Evolutionary conservation across 139 green algal species (phyloP).

Genomic region (Ettlia oleoabundans): DNA sequence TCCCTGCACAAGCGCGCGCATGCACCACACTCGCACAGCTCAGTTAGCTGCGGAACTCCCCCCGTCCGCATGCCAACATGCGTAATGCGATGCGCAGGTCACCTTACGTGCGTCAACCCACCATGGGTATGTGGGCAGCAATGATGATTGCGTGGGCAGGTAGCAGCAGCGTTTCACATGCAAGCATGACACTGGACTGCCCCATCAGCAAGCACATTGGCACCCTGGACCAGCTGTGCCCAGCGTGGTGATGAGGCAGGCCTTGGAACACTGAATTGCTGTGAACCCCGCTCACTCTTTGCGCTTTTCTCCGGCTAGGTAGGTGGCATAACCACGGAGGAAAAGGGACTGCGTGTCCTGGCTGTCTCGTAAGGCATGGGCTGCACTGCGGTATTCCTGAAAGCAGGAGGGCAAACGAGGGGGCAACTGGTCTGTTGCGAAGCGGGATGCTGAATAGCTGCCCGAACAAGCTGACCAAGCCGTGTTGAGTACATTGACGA

Average conservation of each 20-base stretch:
- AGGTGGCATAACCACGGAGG: slow-evolving; percentile 81
- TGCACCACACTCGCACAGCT: not conserved
- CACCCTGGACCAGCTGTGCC: not conserved
- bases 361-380: slow-evolving; percentile 63
- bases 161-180: too few relatives aligned
- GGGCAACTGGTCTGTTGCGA: not conserved
- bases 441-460: not conserved
- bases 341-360: slow-evolving; percentile 65
- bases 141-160: too few relatives aligned
- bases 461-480: not conserved
- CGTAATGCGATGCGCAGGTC: too few relatives aligned
- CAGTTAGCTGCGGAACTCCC: not conserved
- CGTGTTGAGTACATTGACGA: not conserved
- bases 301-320: slow-evolving; percentile 88
- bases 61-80: too few relatives aligned
- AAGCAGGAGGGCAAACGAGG: not conserved
- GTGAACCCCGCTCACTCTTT: slow-evolving; percentile 64
- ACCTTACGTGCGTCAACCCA: too few relatives aligned
- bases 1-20: slow-evolving; percentile 51
- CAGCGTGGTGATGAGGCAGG: too few relatives aligned
- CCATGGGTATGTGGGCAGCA: too few relatives aligned
- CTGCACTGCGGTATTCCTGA: slow-evolving; percentile 81
- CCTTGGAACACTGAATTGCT: too few relatives aligned
- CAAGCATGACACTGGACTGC: too few relatives aligned
- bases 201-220: not conserved